Percentiles rank a stretch among this genome's conserved stretches.
Evolutionary conservation across 2,329 filamentous ascomycete species (phyloP).

Genomic region (Fusarium coffeatum): DNA sequence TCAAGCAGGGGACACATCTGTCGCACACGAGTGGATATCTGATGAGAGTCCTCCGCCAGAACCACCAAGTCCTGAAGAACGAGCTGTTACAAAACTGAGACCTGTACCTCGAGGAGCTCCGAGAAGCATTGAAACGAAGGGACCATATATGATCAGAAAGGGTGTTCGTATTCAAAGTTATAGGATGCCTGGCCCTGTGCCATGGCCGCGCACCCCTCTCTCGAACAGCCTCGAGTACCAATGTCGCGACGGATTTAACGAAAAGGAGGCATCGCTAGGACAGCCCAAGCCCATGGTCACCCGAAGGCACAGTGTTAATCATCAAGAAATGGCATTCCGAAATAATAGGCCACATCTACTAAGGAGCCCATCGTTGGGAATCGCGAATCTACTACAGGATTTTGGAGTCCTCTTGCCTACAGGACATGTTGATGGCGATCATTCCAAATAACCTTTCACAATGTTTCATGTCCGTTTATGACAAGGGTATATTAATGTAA

Average conservation of each 20-base stretch:
- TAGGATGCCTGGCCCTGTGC: constrained; percentile 31
- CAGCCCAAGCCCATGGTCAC: constrained; percentile 28
- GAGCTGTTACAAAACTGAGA: constrained; percentile 31
- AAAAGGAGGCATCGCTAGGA: constrained; percentile 31
- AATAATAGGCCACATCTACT: background rate
- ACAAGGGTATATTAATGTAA: constrained; percentile 51
- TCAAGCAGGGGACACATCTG: background rate
- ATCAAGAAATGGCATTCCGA: background rate
- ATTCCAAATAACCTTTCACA: background rate
- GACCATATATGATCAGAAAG: constrained; percentile 29
- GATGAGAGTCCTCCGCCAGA: background rate
- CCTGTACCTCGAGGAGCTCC: constrained; percentile 46
- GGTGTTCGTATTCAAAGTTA: constrained; percentile 49
- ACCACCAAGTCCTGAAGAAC: background rate
- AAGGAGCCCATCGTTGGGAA: constrained; percentile 24
- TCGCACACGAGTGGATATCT: background rate
- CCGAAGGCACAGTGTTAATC: background rate
- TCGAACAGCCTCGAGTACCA: constrained; percentile 40
- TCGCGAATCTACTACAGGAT: background rate
- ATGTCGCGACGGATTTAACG: constrained; percentile 50
- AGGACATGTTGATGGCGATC: background rate
- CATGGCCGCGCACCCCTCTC: background rate
- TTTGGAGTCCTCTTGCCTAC: background rate
- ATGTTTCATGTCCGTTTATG: constrained; percentile 30
- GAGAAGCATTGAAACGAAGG: constrained; percentile 44